These are phyloP conservation scores for Athelia psychrophila DNA, from an alignment of 1,284 basidiomycete genomes.

Conservation along the genomic window DNA sequence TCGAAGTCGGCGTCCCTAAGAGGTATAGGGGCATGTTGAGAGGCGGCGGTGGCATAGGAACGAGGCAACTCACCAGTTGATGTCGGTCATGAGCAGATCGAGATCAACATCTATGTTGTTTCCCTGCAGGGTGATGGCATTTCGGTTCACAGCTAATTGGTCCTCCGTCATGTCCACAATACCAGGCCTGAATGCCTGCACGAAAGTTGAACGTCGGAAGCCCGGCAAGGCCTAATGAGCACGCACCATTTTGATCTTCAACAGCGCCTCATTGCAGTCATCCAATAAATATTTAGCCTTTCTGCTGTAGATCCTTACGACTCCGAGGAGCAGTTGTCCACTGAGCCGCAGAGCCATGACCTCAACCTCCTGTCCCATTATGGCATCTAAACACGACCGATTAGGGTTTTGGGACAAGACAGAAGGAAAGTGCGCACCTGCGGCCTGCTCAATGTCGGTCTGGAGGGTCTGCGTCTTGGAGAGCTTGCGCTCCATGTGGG, in stretches of 20 bases:
- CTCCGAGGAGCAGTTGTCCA: constrained; percentile 93
- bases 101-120: constrained; percentile 75
- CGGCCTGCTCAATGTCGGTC: constrained; percentile 92
- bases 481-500: constrained; percentile 97
- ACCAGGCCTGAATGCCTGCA: constrained; percentile 88
- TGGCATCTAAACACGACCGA: constrained; percentile 84
- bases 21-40: not conserved
- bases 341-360: constrained; percentile 92
- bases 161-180: constrained; percentile 94
- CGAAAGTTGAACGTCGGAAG: constrained; percentile 5
- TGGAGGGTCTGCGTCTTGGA: constrained; percentile 93
- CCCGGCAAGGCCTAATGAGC: constrained; percentile 5
- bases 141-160: constrained; percentile 83
- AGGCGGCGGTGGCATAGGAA: not conserved
- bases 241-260: constrained; percentile 91
- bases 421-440: constrained; percentile 78
- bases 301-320: constrained; percentile 95
- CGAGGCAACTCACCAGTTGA: constrained; percentile 67
- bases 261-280: constrained; percentile 94
- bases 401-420: too few species aligned
- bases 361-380: constrained; percentile 86
- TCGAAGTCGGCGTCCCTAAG: constrained; percentile 75
- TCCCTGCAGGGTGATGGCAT: constrained; percentile 82
- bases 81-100: constrained; percentile 78
- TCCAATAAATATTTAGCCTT: constrained; percentile 98